These are phyloP conservation scores for Bruguiera hainesii DNA, from an alignment of 441 rosid species.

Conservation along the genomic window DNA sequence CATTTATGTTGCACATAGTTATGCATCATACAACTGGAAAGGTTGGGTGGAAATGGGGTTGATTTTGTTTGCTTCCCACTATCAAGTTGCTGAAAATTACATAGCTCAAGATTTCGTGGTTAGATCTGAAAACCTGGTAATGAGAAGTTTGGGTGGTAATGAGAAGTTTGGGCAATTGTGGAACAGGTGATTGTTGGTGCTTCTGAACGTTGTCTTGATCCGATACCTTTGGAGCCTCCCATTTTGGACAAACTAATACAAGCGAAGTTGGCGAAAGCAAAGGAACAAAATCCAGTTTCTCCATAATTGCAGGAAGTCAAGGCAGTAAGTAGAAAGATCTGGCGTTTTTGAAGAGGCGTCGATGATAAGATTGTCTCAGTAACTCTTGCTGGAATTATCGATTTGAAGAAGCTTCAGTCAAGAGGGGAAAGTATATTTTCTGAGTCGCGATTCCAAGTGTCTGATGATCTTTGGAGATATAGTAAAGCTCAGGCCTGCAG, in stretches of 20 bases:
- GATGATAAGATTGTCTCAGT: not conserved
- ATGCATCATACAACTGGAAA: not conserved
- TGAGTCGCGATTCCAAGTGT: too few species aligned
- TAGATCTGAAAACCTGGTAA: slow-evolving; percentile 7
- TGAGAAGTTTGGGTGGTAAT: slow-evolving; percentile 5
- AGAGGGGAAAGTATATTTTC: too few species aligned
- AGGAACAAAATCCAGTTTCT: slow-evolving; percentile 35
- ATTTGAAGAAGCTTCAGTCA: slow-evolving; percentile 1
- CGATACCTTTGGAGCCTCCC: slow-evolving; percentile 84
- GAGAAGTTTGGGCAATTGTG: slow-evolving; percentile 15
- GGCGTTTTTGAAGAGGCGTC: not conserved
- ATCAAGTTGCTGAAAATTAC: not conserved
- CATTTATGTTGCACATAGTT: not conserved
- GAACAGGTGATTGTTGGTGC: slow-evolving; percentile 90
- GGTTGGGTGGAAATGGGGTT: not conserved
- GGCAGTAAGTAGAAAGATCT: not conserved
- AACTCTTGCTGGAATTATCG: not conserved
- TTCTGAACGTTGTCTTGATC: slow-evolving; percentile 94
- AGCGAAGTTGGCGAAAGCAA: slow-evolving; percentile 68
- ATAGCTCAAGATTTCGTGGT: not conserved
- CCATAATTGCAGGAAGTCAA: slow-evolving; percentile 16
- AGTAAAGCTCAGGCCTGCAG: too few species aligned
- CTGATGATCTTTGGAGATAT: too few species aligned
- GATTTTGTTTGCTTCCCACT: not conserved
- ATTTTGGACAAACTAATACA: slow-evolving; percentile 94